phyloP scores from a whole-genome alignment of 2,329 filamentous ascomycete species.

The Neofusicoccum parvum region DNA sequence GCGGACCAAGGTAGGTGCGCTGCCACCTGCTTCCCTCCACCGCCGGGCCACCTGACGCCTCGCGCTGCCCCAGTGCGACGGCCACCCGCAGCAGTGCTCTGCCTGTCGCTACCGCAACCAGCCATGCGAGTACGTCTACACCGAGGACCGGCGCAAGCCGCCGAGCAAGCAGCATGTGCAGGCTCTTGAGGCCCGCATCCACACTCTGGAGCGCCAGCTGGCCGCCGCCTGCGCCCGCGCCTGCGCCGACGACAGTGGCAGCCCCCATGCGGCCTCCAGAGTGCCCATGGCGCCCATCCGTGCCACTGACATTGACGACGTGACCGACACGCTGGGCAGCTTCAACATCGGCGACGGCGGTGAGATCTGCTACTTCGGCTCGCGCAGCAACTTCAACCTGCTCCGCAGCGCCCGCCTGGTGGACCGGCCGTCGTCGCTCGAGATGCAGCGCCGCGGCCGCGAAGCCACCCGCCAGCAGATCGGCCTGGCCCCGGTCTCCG shows the following conservation, averaged over 20 bases:
- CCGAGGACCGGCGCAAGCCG: neutral
- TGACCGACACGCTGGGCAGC: neutral
- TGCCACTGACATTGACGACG: neutral
- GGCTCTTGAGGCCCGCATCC: neutral
- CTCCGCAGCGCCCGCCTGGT: neutral
- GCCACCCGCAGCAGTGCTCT: neutral
- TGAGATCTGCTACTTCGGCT: neutral
- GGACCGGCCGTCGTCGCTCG: neutral
- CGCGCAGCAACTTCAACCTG: neutral
- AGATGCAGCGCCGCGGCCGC: neutral
- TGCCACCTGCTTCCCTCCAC: neutral
- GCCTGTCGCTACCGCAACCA: neutral
- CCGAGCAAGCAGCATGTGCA: neutral
- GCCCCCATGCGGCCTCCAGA: neutral
- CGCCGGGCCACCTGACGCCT: neutral
- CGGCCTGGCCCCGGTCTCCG: neutral
- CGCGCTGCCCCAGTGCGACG: neutral
- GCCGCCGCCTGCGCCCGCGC: neutral
- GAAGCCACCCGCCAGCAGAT: neutral
- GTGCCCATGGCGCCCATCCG: neutral
- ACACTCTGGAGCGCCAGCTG: neutral
- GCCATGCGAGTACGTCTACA: neutral
- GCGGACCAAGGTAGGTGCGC: neutral
- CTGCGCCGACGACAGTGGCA: neutral
- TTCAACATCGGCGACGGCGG: conserved; percentile 3